Evolutionary conservation across 1,284 basidiomycete species (phyloP).

Genomic region (Athelia psychrophila): DNA sequence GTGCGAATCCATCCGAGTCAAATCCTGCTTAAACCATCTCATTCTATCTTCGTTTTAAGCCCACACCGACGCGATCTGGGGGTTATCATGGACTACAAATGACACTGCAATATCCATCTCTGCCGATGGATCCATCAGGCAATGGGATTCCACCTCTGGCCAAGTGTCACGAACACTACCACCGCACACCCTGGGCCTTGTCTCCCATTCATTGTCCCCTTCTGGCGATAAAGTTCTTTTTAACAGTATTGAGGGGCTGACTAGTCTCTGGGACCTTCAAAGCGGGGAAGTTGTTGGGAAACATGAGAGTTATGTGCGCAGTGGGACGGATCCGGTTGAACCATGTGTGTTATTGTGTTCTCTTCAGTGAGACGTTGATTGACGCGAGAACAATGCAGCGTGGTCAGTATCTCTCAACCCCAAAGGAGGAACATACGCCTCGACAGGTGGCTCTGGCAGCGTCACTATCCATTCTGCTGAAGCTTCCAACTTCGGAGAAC

Average conservation of each 20-base stretch:
- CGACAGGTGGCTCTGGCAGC: conserved; percentile 74
- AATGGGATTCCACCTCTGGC: conserved; percentile 65
- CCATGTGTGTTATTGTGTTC: conserved; percentile 51
- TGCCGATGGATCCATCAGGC: conserved; percentile 71
- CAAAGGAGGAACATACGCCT: conserved; percentile 67
- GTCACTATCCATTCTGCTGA: conserved; percentile 65
- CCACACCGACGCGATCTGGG: conserved; percentile 84
- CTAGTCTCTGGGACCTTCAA: conserved; percentile 66
- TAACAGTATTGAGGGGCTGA: conserved; percentile 81
- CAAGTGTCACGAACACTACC: conserved; percentile 60
- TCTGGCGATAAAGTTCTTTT: conserved; percentile 66
- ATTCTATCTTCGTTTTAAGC: conserved; percentile 40
- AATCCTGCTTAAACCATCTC: neutral
- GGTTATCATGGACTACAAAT: conserved; percentile 68
- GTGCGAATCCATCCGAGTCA: conserved; percentile 37
- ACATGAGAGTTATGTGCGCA: conserved; percentile 69
- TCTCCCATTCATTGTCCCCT: conserved; percentile 64
- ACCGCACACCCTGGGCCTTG: conserved; percentile 73
- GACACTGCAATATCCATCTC: conserved; percentile 68
- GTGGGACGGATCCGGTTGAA: conserved; percentile 52
- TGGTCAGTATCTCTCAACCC: conserved; percentile 84
- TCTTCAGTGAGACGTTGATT: conserved; percentile 10
- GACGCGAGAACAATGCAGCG: conserved; percentile 47
- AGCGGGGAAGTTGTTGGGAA: conserved; percentile 56
- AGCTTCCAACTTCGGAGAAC: conserved; percentile 59